Evolutionary conservation across 1,139 yeast genomes (phyloP).

Genomic region (Yamadazyma triangularis): DNA sequence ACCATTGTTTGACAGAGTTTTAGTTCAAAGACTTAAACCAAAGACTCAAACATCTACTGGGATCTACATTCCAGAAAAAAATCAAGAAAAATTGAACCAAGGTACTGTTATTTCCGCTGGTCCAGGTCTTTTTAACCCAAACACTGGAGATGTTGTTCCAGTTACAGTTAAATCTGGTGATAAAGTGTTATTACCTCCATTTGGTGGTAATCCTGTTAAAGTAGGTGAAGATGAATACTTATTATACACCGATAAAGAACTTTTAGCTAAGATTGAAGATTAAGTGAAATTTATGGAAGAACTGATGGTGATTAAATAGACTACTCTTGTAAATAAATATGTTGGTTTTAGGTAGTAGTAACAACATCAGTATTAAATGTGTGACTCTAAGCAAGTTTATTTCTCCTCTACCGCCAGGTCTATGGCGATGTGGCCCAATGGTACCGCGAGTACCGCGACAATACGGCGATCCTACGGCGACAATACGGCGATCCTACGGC

Average conservation of each 20-base stretch:
- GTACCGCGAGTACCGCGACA: too few relatives aligned
- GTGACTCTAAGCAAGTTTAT: too few relatives aligned
- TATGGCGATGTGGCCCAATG: too few relatives aligned
- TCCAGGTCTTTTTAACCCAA: constrained; percentile 68
- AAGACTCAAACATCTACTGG: constrained; percentile 92
- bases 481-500: too few relatives aligned
- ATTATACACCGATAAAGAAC: constrained; percentile 85
- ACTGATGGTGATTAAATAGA: too few relatives aligned
- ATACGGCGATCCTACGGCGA: too few relatives aligned
- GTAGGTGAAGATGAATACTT: constrained; percentile 79
- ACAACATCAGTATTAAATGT: too few relatives aligned
- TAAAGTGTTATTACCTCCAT: constrained; percentile 86
- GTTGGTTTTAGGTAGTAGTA: too few relatives aligned
- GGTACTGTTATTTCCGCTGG: constrained; percentile 81
- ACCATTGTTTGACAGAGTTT: constrained; percentile 92
- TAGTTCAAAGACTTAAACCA: constrained; percentile 92
- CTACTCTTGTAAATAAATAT: too few relatives aligned
- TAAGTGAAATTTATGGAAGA: too few relatives aligned
- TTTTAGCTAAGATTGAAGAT: constrained; percentile 78
- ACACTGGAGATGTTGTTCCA: constrained; percentile 62
- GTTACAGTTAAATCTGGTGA: constrained; percentile 84
- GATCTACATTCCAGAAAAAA: constrained; percentile 92
- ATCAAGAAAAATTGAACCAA: constrained; percentile 86
- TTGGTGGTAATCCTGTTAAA: constrained; percentile 83
- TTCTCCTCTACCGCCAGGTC: too few relatives aligned